Base-by-base conservation (phyloP, 2,329 filamentous ascomycete genomes). In the Pseudocercospora ulei region DNA sequence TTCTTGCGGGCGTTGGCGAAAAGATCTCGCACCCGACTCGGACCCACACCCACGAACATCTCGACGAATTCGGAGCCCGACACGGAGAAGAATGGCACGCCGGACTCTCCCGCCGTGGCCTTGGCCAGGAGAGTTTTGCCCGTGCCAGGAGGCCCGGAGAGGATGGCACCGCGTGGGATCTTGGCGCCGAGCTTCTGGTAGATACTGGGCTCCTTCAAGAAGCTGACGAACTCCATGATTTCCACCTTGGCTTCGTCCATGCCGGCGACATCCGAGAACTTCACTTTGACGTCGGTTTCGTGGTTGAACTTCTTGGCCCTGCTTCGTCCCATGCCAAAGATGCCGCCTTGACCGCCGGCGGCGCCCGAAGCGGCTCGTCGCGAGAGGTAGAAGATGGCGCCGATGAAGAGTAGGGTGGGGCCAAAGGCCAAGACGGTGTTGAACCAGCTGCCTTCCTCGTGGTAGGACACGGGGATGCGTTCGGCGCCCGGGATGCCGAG, bases 211-310 rank as follows among this genome's bases (percentile, higher is more conserved):
- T 90, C 82, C 69, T 95, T 88, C 47, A 98, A 66, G 70, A 98
- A 98, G 60, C 82, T 87, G 52, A 98, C 90, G 56, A 98, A 98
- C 64, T 98, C 90, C 86, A 96, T 95, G 53, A 98, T 98, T 65
- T 98, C 90, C 40, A 78, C 71, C 72, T 98, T 98, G 41, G 90
- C 90, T 65, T 98, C 90, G 60, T 98, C 90, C 78, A 96, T 88
- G 51, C 90, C 90, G 26, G 90, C 90, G 27, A 98, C 90, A 60
- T 98, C 90, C 30, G 83, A 71, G 61, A 98, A 98, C 64, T 95
- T 96, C 62, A 92, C 87, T 66, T 93, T 94, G 67, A 98, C 75
- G 41, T 90, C 84, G 7, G 83, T 84, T 68, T 98, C 90, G 53
- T 95, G 87, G 62, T 95, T 98, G 71, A 96, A 98, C 56, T 83